Evolutionary conservation across 2,329 filamentous ascomycete species (phyloP).

Genomic region (Camillea tinctor): DNA sequence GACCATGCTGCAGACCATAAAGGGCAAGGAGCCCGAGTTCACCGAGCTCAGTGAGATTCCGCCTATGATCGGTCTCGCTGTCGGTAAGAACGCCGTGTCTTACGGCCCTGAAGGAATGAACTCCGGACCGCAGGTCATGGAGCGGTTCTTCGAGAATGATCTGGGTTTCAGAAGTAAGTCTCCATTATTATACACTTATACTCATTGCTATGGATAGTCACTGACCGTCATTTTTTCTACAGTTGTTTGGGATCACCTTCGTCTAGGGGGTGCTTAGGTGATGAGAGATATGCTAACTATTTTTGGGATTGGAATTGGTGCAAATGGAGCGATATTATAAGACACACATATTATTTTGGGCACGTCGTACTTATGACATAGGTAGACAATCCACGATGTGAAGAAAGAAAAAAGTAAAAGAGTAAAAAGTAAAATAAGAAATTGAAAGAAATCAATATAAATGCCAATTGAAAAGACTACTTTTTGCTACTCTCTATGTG

Average conservation of each 20-base stretch:
- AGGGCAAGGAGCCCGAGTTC: slow-evolving; percentile 43
- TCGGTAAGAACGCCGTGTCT: slow-evolving; percentile 67
- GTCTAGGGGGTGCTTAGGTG: slow-evolving; percentile 26
- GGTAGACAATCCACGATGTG: neutral
- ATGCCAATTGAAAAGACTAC: neutral
- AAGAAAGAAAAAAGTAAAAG: no score
- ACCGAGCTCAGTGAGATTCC: slow-evolving; percentile 52
- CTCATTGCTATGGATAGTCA: neutral
- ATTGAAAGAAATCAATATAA: neutral
- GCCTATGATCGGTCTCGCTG: slow-evolving; percentile 68
- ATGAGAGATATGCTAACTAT: slow-evolving; percentile 11
- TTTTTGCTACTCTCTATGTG: neutral
- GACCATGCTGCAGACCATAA: slow-evolving; percentile 48
- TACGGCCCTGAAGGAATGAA: slow-evolving; percentile 60
- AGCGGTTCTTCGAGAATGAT: slow-evolving; percentile 66
- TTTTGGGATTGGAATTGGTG: neutral
- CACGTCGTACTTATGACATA: neutral
- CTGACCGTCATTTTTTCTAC: slow-evolving; percentile 7
- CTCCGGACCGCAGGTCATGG: slow-evolving; percentile 61
- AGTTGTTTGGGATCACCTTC: slow-evolving; percentile 35
- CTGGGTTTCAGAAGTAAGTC: slow-evolving; percentile 62
- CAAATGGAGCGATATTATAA: neutral
- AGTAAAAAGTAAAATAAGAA: no score
- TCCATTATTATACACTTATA: neutral
- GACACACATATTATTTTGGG: no score